Conservation (phyloP, 2,329 filamentous ascomycete species). For the Calonectria hongkongensis region DNA sequence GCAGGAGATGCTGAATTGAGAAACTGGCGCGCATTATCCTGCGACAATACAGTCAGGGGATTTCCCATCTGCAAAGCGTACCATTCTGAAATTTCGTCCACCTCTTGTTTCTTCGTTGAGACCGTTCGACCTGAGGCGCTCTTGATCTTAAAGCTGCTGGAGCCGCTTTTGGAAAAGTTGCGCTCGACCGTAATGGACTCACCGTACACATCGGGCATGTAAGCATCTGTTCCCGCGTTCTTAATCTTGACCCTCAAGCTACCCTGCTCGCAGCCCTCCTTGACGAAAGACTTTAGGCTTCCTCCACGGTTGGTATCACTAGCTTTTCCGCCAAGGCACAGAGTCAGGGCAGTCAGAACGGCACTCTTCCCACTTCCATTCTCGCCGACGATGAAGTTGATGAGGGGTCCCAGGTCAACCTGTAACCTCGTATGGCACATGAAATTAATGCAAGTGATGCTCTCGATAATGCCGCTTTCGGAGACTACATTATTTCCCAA, state of each 20-base stretch:
- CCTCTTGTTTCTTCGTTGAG: slow-evolving; percentile 88
- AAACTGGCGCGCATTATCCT: slow-evolving; percentile 96
- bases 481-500: slow-evolving; percentile 83
- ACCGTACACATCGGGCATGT: slow-evolving; percentile 88
- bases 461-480: slow-evolving; percentile 91
- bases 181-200: slow-evolving; percentile 93
- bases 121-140: slow-evolving; percentile 80
- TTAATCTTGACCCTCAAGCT: slow-evolving; percentile 90
- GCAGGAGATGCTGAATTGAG: slow-evolving; percentile 87
- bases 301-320: slow-evolving; percentile 94
- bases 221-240: slow-evolving; percentile 90
- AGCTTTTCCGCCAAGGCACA: slow-evolving; percentile 96
- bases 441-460: slow-evolving; percentile 92
- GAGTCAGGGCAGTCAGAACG: slow-evolving; percentile 91
- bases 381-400: slow-evolving; percentile 98
- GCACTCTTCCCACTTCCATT: slow-evolving; percentile 99
- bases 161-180: slow-evolving; percentile 84
- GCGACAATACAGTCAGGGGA: slow-evolving; percentile 94
- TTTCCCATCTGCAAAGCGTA: slow-evolving; percentile 97
- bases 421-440: slow-evolving; percentile 94
- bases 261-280: slow-evolving; percentile 87
- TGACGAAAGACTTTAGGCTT: slow-evolving; percentile 92
- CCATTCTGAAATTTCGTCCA: slow-evolving; percentile 95
- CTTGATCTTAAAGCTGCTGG: slow-evolving; percentile 92
- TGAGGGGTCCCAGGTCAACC: slow-evolving; percentile 91